Conservation (phyloP, 1,139 yeast genomes). For the Pichia cactophila region DNA sequence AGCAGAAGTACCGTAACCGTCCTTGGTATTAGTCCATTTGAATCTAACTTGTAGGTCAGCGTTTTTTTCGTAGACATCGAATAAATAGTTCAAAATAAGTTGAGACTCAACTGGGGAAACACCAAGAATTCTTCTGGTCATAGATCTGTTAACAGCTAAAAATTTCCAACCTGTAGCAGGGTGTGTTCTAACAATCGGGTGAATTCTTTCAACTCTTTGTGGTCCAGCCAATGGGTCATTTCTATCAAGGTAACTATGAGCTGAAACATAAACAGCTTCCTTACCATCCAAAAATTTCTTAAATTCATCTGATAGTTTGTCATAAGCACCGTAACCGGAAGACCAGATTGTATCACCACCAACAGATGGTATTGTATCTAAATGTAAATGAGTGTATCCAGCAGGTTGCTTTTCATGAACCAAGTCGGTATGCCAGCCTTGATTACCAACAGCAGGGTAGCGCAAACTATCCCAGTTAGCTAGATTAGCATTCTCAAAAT, state of each 20-base stretch:
- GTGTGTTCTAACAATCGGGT: constrained; percentile 43
- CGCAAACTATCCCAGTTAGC: constrained; percentile 21
- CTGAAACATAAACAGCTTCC: constrained; percentile 39
- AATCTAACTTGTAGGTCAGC: constrained; percentile 48
- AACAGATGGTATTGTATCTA: constrained; percentile 37
- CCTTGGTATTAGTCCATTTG: constrained; percentile 40
- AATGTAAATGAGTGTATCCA: constrained; percentile 41
- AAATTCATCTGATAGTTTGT: constrained; percentile 42
- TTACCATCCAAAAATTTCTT: constrained; percentile 44
- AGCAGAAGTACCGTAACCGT: constrained; percentile 48
- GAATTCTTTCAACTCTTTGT: constrained; percentile 37
- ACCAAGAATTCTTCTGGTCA: constrained; percentile 39
- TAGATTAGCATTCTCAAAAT: constrained; percentile 16
- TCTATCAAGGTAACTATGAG: constrained; percentile 37
- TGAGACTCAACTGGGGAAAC: constrained; percentile 36
- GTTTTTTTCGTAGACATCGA: constrained; percentile 36
- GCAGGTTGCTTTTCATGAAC: constrained; percentile 43
- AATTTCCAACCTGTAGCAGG: constrained; percentile 53
- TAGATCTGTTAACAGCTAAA: constrained; percentile 38
- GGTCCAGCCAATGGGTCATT: constrained; percentile 39
- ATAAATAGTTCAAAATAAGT: constrained; percentile 35
- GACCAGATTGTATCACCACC: constrained; percentile 49
- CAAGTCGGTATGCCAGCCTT: constrained; percentile 41
- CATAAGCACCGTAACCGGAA: constrained; percentile 41
- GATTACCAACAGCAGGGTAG: constrained; percentile 15